Base-by-base conservation (phyloP, 2,329 filamentous ascomycete species). In the Alternaria arborescens region DNA sequence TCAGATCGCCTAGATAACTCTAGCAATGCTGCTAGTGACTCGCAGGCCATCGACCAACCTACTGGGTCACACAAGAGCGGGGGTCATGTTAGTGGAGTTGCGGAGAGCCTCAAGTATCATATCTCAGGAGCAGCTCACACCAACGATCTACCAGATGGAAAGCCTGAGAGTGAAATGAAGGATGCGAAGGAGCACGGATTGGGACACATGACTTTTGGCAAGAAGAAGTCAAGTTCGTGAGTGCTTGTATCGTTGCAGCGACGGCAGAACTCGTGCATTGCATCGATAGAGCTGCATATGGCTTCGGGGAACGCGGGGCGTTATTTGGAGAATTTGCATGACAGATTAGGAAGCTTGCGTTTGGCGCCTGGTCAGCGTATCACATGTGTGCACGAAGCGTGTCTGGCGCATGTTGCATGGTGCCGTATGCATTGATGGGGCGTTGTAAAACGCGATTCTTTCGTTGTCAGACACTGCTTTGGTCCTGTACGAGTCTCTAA, bases 91-190 rank as follows among this genome's bases (percentile, higher is more conserved):
- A 61, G 55, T 57, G 68, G 70, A 48, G 62, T 71, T 32, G 66
- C 74, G 12, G 65, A 67, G 18, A 70, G 74, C 3, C 60, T 71
- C 12, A 71, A 76, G 42, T 76, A 78, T 55, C 70, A 72, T 30
- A 61, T 70, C 7, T 71, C 70, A 28, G 69, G 68, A 8, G 68
- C 69, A n/a, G 68, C 79, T 11, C 74, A 75, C 0, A 82, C 81
- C 1, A 66, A 72, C n/a, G 77, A 80, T n/a, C 69, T 82, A 4
- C 80, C 81, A 0, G 80, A 73, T 38, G 81, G 81, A 3, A 69
- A 70, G 24, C 78, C 79, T 11, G 79, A 82, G 62, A 69, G 73
- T 8, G 72, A 82, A 47, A 70, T 80, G 68, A 73, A 78, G 51
- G 71, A 72, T 20, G 69, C 71, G 2, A 77, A 75, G 20, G 74